Percentiles rank a stretch among this genome's conserved stretches.
phyloP scores from a whole-genome alignment of 441 rosid genomes.

The Sinapis alba region DNA sequence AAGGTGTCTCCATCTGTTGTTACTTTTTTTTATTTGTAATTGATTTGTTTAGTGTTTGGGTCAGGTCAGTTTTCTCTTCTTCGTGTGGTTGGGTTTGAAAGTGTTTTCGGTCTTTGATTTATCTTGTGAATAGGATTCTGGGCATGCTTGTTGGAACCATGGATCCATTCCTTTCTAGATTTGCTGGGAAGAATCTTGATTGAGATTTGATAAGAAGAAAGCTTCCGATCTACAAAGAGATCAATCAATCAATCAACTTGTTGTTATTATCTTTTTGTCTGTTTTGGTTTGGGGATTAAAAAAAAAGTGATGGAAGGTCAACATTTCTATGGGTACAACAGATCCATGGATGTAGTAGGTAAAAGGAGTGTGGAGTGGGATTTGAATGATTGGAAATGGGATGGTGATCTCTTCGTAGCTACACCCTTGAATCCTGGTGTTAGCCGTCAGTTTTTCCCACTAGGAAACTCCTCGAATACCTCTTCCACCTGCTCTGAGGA shows the following conservation, averaged over 20 bases:
- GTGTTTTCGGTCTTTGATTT: slow-evolving; percentile 28
- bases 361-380: slow-evolving; percentile 83
- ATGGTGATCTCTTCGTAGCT: slow-evolving; percentile 91
- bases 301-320: slow-evolving; percentile 73
- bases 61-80: slow-evolving; percentile 28
- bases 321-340: slow-evolving; percentile 57
- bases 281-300: neutral
- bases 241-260: too few species aligned
- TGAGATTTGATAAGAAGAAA: slow-evolving; percentile 45
- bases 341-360: slow-evolving; percentile 54
- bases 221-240: slow-evolving; percentile 43
- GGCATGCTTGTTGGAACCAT: slow-evolving; percentile 72
- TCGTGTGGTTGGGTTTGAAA: slow-evolving; percentile 7
- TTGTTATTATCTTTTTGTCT: slow-evolving; percentile 16
- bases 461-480: slow-evolving; percentile 72
- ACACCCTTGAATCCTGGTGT: slow-evolving; percentile 59
- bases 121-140: slow-evolving; percentile 20
- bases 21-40: neutral
- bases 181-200: slow-evolving; percentile 70
- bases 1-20: slow-evolving; percentile 18
- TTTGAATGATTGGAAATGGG: slow-evolving; percentile 98
- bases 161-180: slow-evolving; percentile 70
- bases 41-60: neutral
- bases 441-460: slow-evolving; percentile 64
- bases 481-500: slow-evolving; percentile 89